Evolutionary conservation across 768 basidiomycete genomes (phyloP).

Genomic region (Leccinum incarnatum): DNA sequence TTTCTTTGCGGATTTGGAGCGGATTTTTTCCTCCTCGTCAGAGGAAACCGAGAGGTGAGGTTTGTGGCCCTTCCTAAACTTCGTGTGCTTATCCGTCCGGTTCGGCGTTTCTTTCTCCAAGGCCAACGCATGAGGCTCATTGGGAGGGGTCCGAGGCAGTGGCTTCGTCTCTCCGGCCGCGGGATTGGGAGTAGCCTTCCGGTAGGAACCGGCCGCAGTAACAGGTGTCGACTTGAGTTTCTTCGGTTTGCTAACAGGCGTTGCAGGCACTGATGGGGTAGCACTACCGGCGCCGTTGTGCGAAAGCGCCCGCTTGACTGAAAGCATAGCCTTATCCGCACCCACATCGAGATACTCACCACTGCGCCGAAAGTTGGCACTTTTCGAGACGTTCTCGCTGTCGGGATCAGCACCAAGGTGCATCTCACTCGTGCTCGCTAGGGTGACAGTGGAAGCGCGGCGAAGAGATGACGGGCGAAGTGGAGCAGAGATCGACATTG

Average conservation of each 20-base stretch:
- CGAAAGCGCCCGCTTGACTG: constrained; percentile 50
- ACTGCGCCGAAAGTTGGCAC: constrained; percentile 9
- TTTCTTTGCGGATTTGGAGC: constrained; percentile 62
- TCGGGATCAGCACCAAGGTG: constrained; percentile 9
- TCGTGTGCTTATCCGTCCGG: constrained; percentile 9
- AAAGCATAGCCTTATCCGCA: constrained; percentile 20
- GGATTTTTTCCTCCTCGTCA: constrained; percentile 73
- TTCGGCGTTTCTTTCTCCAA: constrained; percentile 22
- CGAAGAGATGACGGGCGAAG: constrained; percentile 45
- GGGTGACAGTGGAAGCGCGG: constrained; percentile 33
- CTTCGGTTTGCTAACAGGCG: constrained; percentile 17
- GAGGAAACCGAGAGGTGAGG: constrained; percentile 56
- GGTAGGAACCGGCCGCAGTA: background rate
- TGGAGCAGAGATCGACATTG: constrained; percentile 36
- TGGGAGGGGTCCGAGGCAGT: constrained; percentile 26
- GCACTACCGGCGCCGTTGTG: constrained; percentile 36
- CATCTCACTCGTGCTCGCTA: constrained; percentile 22
- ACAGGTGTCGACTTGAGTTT: constrained; percentile 9
- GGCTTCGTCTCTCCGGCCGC: constrained; percentile 6
- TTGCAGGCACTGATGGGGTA: constrained; percentile 1
- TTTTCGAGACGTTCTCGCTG: constrained; percentile 9
- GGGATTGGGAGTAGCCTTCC: constrained; percentile 3
- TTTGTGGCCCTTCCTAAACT: constrained; percentile 34
- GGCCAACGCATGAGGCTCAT: constrained; percentile 8
- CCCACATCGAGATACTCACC: constrained; percentile 17